phyloP scores from a whole-genome alignment of 2,329 filamentous ascomycete species.

The Xylaria arbuscula region DNA sequence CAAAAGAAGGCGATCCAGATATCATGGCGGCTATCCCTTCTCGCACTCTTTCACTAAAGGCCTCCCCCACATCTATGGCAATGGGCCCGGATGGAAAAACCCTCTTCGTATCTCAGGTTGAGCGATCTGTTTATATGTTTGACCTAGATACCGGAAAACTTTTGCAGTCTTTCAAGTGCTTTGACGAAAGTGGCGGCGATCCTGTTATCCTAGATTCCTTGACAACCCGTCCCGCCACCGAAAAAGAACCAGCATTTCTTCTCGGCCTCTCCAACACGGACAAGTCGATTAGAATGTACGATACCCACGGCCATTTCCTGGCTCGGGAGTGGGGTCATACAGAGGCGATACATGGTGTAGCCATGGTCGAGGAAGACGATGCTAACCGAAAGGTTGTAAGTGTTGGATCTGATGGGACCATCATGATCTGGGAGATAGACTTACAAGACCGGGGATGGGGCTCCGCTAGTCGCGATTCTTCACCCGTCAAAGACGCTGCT shows the following conservation, averaged over 20 bases:
- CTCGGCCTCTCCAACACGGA: conserved; percentile 93
- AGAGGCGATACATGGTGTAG: conserved; percentile 88
- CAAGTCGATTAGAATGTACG: conserved; percentile 93
- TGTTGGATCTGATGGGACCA: conserved; percentile 81
- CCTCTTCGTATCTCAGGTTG: conserved; percentile 69
- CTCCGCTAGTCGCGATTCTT: conserved; percentile 62
- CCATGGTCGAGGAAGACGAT: conserved; percentile 72
- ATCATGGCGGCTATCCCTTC: conserved; percentile 80
- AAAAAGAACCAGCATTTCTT: conserved; percentile 71
- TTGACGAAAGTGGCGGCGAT: conserved; percentile 82
- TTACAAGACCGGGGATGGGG: conserved; percentile 58
- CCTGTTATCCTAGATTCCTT: conserved; percentile 86
- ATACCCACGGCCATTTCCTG: conserved; percentile 79
- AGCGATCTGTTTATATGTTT: conserved; percentile 70
- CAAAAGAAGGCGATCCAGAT: conserved; percentile 71
- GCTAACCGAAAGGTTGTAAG: conserved; percentile 72
- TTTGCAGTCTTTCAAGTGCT: conserved; percentile 80
- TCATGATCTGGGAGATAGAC: conserved; percentile 80
- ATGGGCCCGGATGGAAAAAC: conserved; percentile 71
- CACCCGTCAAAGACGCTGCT: conserved; percentile 62
- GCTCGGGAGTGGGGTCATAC: conserved; percentile 96
- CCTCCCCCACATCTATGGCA: conserved; percentile 86
- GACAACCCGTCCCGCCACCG: conserved; percentile 68
- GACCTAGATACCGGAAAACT: conserved; percentile 76
- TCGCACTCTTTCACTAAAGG: conserved; percentile 83